phyloP scores from a whole-genome alignment of 768 basidiomycete genomes.

The Lentinula lateritia region DNA sequence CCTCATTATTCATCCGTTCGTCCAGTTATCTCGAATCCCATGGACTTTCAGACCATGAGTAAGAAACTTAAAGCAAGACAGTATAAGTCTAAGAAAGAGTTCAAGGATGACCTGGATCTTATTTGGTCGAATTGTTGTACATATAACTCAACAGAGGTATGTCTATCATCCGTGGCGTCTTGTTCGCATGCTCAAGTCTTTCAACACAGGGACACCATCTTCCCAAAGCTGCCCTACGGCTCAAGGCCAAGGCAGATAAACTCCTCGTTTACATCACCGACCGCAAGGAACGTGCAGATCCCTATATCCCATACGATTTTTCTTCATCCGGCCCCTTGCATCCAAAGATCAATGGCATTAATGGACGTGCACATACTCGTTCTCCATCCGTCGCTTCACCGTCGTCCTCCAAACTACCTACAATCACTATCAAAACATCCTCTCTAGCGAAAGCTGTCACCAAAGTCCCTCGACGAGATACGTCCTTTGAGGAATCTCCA shows the following conservation, averaged over 20 bases:
- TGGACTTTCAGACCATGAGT: slow-evolving; percentile 92
- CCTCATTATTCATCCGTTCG: background rate
- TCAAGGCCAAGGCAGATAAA: slow-evolving; percentile 80
- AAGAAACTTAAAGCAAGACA: slow-evolving; percentile 89
- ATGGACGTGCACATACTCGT: slow-evolving; percentile 35
- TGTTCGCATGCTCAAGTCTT: background rate
- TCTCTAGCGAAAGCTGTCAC: slow-evolving; percentile 12
- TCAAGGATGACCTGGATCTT: slow-evolving; percentile 89
- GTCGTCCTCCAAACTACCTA: slow-evolving; percentile 20
- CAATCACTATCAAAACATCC: slow-evolving; percentile 21
- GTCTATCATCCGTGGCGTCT: slow-evolving; percentile 20
- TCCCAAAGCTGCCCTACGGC: slow-evolving; percentile 71
- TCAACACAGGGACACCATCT: slow-evolving; percentile 81
- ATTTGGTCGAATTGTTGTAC: slow-evolving; percentile 95
- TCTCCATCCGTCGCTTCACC: slow-evolving; percentile 28
- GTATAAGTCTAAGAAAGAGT: slow-evolving; percentile 92
- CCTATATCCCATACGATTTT: slow-evolving; percentile 50
- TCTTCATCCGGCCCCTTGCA: slow-evolving; percentile 13
- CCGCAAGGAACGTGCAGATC: slow-evolving; percentile 74
- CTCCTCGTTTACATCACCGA: slow-evolving; percentile 89
- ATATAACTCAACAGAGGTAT: slow-evolving; percentile 87
- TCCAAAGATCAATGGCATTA: slow-evolving; percentile 27
- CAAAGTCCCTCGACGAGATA: slow-evolving; percentile 28
- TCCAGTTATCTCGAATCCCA: slow-evolving; percentile 86
- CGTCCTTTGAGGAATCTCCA: slow-evolving; percentile 58